Evolutionary conservation across 345 rosid genomes (phyloP).

Genomic region (thale cress (Arabidopsis thaliana)): TAIR10.1 NC_003075.7:16460501-16461000

Average conservation of each 20-base stretch:
- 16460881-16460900: neutral
- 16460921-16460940: neutral
- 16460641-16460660: too few relatives aligned
- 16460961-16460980: constrained; percentile 40
- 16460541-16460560: constrained; percentile 17
- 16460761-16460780: neutral
- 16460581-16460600: neutral
- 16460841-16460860: constrained; percentile 24
- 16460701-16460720: too few relatives aligned
- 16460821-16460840: constrained; percentile 12
- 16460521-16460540: constrained; percentile 25
- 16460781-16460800: neutral
- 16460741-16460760: neutral
- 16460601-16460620: neutral
- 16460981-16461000: constrained; percentile 28
- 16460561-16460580: constrained; percentile 6
- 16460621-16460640: neutral
- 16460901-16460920: too few relatives aligned
- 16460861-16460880: neutral
- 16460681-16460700: too few relatives aligned
- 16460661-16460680: too few relatives aligned
- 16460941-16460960: constrained; percentile 5
- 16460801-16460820: neutral
- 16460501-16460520: constrained; percentile 55
- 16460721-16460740: too few relatives aligned